These are phyloP conservation scores for Diaporthe ilicicola DNA, from an alignment of 2,329 filamentous ascomycete genomes.

Conservation along the genomic window DNA sequence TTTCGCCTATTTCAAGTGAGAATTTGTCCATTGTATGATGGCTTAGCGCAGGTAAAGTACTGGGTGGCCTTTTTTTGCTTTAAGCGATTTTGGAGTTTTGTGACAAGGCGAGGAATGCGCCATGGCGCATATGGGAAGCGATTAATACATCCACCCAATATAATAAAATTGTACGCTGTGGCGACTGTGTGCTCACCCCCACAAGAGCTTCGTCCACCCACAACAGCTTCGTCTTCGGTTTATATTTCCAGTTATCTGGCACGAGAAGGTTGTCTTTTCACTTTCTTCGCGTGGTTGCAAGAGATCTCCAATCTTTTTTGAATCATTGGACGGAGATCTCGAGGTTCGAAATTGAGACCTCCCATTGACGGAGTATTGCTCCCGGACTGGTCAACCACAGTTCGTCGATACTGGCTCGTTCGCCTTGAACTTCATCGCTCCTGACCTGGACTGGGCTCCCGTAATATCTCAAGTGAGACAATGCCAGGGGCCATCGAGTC, in stretches of 20 bases:
- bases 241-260: neutral
- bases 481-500: neutral
- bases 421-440: neutral
- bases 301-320: neutral
- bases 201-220: too few relatives aligned
- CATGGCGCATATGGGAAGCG: slow-evolving; percentile 4
- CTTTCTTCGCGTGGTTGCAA: neutral
- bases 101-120: neutral
- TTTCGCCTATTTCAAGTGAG: neutral
- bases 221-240: too few relatives aligned
- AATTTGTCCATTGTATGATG: neutral
- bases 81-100: neutral
- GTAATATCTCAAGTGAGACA: neutral
- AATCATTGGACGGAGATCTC: neutral
- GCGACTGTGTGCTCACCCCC: too few relatives aligned
- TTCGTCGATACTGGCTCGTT: neutral
- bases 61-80: neutral
- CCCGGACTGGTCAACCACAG: neutral
- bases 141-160: slow-evolving; percentile 1
- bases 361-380: neutral
- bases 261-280: neutral
- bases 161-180: neutral
- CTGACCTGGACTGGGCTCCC: neutral
- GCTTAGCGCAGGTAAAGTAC: neutral
- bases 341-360: neutral